Evolutionary conservation across 768 basidiomycete species (phyloP).

Genomic region (Lentinus brumalis): DNA sequence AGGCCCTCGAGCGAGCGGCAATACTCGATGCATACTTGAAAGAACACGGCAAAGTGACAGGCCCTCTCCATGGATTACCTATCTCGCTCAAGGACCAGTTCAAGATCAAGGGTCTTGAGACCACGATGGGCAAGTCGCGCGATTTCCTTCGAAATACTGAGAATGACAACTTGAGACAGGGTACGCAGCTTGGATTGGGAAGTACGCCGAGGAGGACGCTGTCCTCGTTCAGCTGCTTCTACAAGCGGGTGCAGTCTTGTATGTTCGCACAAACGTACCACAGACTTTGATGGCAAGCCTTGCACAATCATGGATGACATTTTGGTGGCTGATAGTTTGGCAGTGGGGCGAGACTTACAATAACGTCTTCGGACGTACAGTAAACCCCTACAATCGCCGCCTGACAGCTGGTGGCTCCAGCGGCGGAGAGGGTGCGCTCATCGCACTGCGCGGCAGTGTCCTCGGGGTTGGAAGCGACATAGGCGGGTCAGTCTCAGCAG

Average conservation of each 20-base stretch:
- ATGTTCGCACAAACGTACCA: slow-evolving; percentile 20
- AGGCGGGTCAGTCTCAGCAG: slow-evolving; percentile 54
- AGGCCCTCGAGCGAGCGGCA: slow-evolving; percentile 41
- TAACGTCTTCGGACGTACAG: slow-evolving; percentile 44
- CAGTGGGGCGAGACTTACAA: slow-evolving; percentile 50
- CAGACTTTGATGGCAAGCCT: slow-evolving; percentile 37
- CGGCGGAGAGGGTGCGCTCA: slow-evolving; percentile 80
- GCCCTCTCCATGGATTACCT: slow-evolving; percentile 22
- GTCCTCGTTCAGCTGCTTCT: slow-evolving; percentile 51
- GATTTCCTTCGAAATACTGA: background rate
- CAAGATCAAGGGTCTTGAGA: slow-evolving; percentile 58
- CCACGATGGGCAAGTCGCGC: slow-evolving; percentile 44
- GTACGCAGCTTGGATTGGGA: slow-evolving; percentile 54
- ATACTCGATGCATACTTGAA: slow-evolving; percentile 41
- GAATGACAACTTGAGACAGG: slow-evolving; percentile 30
- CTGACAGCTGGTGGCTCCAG: slow-evolving; percentile 61
- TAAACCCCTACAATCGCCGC: slow-evolving; percentile 40
- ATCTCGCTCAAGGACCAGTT: slow-evolving; percentile 34
- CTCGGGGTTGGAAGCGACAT: slow-evolving; percentile 80
- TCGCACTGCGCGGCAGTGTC: slow-evolving; percentile 51
- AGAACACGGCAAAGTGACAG: slow-evolving; percentile 33
- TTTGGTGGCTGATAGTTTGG: background rate
- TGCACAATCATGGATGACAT: no score
- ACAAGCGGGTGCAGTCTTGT: slow-evolving; percentile 48
- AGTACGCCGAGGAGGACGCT: slow-evolving; percentile 44